These are phyloP conservation scores for Pythium volutum DNA, from an alignment of 352 stramenopile genomes.

Conservation along the genomic window DNA sequence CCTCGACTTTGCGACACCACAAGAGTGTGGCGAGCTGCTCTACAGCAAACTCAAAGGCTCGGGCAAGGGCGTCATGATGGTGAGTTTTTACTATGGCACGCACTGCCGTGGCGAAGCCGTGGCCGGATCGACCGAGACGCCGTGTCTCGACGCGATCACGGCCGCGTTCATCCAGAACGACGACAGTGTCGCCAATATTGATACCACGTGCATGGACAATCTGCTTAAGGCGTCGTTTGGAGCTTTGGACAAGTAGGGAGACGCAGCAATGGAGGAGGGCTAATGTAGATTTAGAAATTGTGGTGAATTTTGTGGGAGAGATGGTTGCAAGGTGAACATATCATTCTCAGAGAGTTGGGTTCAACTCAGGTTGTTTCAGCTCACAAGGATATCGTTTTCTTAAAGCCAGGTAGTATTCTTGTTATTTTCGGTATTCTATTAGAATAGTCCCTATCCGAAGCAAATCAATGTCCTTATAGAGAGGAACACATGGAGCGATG, in stretches of 20 bases:
- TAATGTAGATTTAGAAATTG: too few relatives aligned
- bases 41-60: slow-evolving; percentile 22
- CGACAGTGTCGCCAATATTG: slow-evolving; percentile 18
- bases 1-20: slow-evolving; percentile 28
- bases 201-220: slow-evolving; percentile 19
- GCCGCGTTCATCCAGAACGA: slow-evolving; percentile 21
- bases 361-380: slow-evolving; percentile 3
- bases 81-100: slow-evolving; percentile 28
- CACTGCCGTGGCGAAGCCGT: slow-evolving; percentile 22
- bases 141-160: slow-evolving; percentile 24
- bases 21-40: slow-evolving; percentile 22
- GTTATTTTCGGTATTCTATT: not conserved
- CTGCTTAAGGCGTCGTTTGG: not conserved
- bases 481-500: not conserved
- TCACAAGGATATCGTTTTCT: too few relatives aligned
- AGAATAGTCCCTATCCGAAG: not conserved
- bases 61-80: slow-evolving; percentile 22
- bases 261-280: too few relatives aligned
- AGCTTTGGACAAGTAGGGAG: not conserved
- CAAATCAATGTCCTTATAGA: not conserved
- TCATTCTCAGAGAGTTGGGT: not conserved
- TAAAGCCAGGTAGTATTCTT: not conserved
- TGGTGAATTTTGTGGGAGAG: too few relatives aligned
- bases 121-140: not conserved
- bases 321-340: too few relatives aligned